Evolutionary conservation across 768 basidiomycete species (phyloP), one percentile per base, ranked within the genome.

Genomic region (Kwoniella bestiolae): DNA sequence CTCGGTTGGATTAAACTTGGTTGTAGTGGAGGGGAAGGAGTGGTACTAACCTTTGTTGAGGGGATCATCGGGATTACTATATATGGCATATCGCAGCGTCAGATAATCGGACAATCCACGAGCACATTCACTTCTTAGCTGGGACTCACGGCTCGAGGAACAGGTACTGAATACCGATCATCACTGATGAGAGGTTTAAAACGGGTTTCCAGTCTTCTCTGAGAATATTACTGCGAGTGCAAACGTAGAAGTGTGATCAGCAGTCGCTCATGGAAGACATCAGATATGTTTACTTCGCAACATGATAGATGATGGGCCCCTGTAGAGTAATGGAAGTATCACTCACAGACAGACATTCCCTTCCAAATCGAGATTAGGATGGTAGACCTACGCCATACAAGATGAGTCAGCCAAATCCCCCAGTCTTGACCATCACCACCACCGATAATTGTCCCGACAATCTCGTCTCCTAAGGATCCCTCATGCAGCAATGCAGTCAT

Each of bases 141-240:
- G 16, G 16, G 41, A 60, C 79, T 75, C 38, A 79, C 14, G 96
- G 96, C 82, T 99, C 96, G 63, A 99, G 85, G 86, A 99, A 99
- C 57, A 99, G 86, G 78, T 97, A 99, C 81, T 99, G 96, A 62
- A 99, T 82, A 35, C 96, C 96, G 65, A 98, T 92, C 92, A 98
- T 95, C 69, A 99, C 92, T 31, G 94, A 92, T 80, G 94, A 97
- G 57, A 99, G 85, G 82, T 97, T 98, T 47, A 99, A 84, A 3
- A 99, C 96, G 5, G 96, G 96, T 79, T 99, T 99, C 96, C 96
- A 99, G 83, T 99, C 96, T 84, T 99, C 96, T 79, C 96, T 88
- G 64, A 98, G 86, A 79, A 98, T 97, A 83, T 98, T 98, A 44
- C 76, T 78, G 49, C n/a, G 1, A 5, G 11, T 16, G 25, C 0